Evolutionary conservation across 805 yeast genomes (phyloP).

Genomic region (Yarrowia bubula): DNA sequence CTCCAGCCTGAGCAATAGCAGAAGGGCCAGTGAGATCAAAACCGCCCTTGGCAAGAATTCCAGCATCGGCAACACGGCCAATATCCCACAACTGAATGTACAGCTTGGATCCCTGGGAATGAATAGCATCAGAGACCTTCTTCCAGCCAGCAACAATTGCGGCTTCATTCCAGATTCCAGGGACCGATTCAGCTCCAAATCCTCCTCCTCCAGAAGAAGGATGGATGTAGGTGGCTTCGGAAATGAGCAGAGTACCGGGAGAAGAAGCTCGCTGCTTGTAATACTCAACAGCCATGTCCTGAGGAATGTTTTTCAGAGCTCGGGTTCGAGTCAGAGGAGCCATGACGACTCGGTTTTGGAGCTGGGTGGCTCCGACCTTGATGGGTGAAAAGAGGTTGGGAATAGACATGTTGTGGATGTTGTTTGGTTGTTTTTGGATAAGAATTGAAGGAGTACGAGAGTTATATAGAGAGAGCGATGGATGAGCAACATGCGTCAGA

Average conservation of each 20-base stretch:
- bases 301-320: conserved; percentile 42
- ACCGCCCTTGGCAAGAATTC: background rate
- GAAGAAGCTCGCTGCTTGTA: conserved; percentile 55
- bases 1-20: conserved; percentile 23
- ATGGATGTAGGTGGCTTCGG: conserved; percentile 62
- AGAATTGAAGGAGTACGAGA: no score
- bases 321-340: conserved; percentile 57
- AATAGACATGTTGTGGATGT: background rate
- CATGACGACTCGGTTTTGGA: conserved; percentile 45
- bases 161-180: conserved; percentile 64
- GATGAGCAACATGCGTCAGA: background rate
- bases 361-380: conserved; percentile 34
- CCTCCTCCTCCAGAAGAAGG: conserved; percentile 37
- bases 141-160: conserved; percentile 79
- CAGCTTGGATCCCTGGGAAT: conserved; percentile 42
- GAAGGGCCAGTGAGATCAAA: conserved; percentile 14
- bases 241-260: conserved; percentile 57
- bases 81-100: conserved; percentile 46
- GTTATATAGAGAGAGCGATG: background rate
- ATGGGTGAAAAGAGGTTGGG: conserved; percentile 34
- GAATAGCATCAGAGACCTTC: conserved; percentile 46
- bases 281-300: conserved; percentile 50
- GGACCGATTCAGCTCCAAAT: conserved; percentile 30
- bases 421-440: background rate
- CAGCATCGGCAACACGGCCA: conserved; percentile 42